Evolutionary conservation across 345 rosid genomes (phyloP).

Genomic region (Citrus mangshanensis): DNA sequence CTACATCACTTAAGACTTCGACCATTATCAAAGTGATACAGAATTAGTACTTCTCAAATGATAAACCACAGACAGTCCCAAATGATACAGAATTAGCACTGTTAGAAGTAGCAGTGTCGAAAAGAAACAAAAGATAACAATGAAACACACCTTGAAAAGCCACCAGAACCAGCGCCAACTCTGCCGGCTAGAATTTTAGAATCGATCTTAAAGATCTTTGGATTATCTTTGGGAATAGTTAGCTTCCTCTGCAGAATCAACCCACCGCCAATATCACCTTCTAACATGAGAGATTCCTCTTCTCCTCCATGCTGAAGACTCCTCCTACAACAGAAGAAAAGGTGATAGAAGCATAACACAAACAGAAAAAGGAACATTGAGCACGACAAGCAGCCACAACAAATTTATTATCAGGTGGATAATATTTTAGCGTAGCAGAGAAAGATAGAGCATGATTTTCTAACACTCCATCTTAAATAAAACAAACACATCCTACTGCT

Average conservation of each 20-base stretch:
- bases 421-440: background rate
- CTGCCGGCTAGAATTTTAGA: conserved; percentile 66
- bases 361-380: background rate
- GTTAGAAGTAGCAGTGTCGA: background rate
- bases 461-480: background rate
- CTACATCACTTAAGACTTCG: background rate
- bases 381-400: background rate
- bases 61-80: background rate
- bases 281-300: conserved; percentile 62
- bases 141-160: conserved; percentile 71
- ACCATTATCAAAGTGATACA: background rate
- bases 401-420: background rate
- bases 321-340: conserved; percentile 45
- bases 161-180: conserved; percentile 95
- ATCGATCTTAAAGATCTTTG: conserved; percentile 48
- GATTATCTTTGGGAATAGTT: conserved; percentile 41
- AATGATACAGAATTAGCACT: background rate
- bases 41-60: background rate
- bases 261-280: conserved; percentile 83
- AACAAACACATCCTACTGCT: background rate
- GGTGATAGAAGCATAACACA: background rate
- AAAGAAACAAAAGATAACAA: background rate
- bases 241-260: conserved; percentile 56
- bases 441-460: background rate
- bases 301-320: conserved; percentile 76